Evolutionary conservation across 768 basidiomycete genomes (phyloP), one percentile per base, ranked within the genome.

Genomic region (Auricularia cornea): DNA sequence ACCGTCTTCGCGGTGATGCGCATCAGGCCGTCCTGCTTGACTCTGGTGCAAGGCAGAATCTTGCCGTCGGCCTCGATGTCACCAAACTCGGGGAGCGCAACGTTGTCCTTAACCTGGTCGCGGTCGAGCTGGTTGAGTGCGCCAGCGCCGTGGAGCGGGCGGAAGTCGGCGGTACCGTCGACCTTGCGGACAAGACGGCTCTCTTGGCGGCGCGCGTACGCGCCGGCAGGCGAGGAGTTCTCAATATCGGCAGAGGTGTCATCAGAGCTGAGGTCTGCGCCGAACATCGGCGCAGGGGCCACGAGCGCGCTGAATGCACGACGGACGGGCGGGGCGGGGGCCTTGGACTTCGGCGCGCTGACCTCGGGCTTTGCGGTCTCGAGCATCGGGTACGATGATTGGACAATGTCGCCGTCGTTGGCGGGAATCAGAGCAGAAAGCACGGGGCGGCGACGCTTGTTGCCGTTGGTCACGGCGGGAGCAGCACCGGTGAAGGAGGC

Each of bases 1-100:
- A 97, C 94, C 66, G 94, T 98, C 66, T 84, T 74, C 32, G 81
- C 75, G 41, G 81, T 87, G 65, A 99, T 90, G 68, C 97, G 84
- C 86, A 98, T 96, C 60, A 99, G 73, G 3, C 97, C 96, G 70
- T 99, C 97, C 70, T 98, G 95, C 54, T 88, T 87, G 59, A 97
- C 95, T 60, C 89, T 85, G 72, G 93, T 89, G 75, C 97, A 99
- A 33, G 95, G 95, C 65, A 99, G 74, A 67, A 95, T 84, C 77
- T 98, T 99, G 41, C 96, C 96, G 64, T 87, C 80, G 41, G 90
- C 85, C 73, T 99, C 97, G 69, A 94, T 94, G 68, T 94, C 93
- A 18, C 95, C 90, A 74, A 95, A 97, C 0, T 94, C 89, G 60
- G 90, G 87, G 60, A 93, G 74, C 52, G 87, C 91, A 29, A 81